Evolutionary conservation across 495 filamentous ascomycete species (phyloP).

Genomic region (Filosporella fistucella): DNA sequence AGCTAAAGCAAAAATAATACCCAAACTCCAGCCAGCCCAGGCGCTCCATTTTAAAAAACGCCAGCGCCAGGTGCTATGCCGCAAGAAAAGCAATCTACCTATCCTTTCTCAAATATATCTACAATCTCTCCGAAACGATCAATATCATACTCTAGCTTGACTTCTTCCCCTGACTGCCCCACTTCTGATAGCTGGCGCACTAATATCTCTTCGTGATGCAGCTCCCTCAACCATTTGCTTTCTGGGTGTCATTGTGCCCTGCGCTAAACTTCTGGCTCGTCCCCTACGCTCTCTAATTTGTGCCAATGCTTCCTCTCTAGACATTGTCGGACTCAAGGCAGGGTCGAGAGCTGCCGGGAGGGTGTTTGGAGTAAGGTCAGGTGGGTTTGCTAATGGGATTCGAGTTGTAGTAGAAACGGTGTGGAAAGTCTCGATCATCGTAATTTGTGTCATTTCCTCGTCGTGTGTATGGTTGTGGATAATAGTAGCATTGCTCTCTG

Average conservation of each 20-base stretch:
- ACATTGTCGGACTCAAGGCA: slow-evolving; percentile 48
- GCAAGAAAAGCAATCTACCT: too few species aligned
- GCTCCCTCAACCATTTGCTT: slow-evolving; percentile 31
- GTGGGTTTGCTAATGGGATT: slow-evolving; percentile 37
- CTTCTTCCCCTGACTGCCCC: slow-evolving; percentile 17
- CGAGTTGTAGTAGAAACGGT: slow-evolving; percentile 32
- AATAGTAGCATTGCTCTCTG: background rate
- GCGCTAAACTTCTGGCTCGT: slow-evolving; percentile 37
- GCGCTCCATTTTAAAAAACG: too few species aligned
- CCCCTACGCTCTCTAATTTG: slow-evolving; percentile 49
- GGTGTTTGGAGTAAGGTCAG: slow-evolving; percentile 13
- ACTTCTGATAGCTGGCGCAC: slow-evolving; percentile 31
- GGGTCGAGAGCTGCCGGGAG: slow-evolving; percentile 11
- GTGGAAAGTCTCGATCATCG: slow-evolving; percentile 19
- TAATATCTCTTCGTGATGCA: slow-evolving; percentile 34
- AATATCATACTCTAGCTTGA: slow-evolving; percentile 8
- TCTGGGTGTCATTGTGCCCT: slow-evolving; percentile 36
- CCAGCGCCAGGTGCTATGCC: slow-evolving; percentile 23
- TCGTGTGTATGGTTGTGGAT: background rate
- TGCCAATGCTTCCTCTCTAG: slow-evolving; percentile 51
- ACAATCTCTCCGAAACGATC: too few species aligned
- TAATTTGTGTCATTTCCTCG: background rate
- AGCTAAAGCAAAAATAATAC: too few species aligned
- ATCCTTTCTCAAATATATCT: too few species aligned
- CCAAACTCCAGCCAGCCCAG: too few species aligned